Evolutionary conservation across 805 yeast species (phyloP).

Genomic region (Wickerhamomyces kurtzmanii): DNA sequence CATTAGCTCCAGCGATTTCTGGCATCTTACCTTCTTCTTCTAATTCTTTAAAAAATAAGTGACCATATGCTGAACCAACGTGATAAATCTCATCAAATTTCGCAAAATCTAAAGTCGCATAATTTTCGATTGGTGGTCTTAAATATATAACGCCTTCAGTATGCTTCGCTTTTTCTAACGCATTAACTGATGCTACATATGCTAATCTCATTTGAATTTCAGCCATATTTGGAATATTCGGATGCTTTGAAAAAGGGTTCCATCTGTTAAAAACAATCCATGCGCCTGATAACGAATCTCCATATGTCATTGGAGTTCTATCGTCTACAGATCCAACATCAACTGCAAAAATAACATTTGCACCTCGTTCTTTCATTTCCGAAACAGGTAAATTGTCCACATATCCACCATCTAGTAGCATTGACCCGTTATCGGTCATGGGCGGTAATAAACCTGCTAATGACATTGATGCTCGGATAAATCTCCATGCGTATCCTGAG

Average conservation of each 20-base stretch:
- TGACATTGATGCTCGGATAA: conserved; percentile 93
- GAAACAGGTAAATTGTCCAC: conserved; percentile 87
- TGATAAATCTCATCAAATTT: conserved; percentile 83
- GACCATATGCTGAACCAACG: conserved; percentile 74
- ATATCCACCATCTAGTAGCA: conserved; percentile 95
- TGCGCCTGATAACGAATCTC: conserved; percentile 85
- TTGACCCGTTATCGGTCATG: conserved; percentile 78
- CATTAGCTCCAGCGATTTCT: conserved; percentile 42
- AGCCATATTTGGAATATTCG: conserved; percentile 88
- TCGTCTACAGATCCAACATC: conserved; percentile 97
- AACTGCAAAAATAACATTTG: conserved; percentile 78
- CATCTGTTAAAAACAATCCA: conserved; percentile 85
- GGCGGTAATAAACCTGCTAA: conserved; percentile 91
- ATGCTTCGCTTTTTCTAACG: conserved; percentile 75
- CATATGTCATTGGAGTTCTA: conserved; percentile 79
- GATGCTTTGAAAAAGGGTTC: conserved; percentile 83
- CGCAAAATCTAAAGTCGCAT: conserved; percentile 86
- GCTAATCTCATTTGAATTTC: conserved; percentile 91
- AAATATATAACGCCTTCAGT: conserved; percentile 81
- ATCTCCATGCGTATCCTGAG: conserved; percentile 92
- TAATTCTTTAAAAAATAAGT: conserved; percentile 40
- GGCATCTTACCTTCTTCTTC: conserved; percentile 48
- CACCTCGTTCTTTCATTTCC: conserved; percentile 88
- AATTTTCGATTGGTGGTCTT: conserved; percentile 90
- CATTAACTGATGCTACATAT: conserved; percentile 91